Base-by-base conservation (phyloP, 1,284 basidiomycete species). In the Somion occarium region DNA sequence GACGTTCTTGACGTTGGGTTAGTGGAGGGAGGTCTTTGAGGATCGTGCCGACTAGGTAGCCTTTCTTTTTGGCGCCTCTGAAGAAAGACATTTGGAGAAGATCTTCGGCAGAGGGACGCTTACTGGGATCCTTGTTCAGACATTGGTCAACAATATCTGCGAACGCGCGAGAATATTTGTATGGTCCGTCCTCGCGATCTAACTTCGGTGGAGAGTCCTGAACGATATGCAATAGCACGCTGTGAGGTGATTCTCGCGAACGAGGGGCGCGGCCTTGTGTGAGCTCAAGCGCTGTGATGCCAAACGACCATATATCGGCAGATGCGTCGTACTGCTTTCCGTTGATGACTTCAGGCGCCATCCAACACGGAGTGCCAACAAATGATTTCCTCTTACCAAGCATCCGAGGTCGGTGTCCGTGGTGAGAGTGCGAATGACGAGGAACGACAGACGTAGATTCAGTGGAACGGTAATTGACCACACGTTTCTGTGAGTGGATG, bases 311-410 rank as follows among this genome's bases (percentile, higher is more conserved):
- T 54, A 95, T 92, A 62, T 94, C 92, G 41, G 91, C 90, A 59
- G 83, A 85, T 19, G 81, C 81, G 63, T 93, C 91, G 65, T 95
- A 95, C 56, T 84, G 82, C 57, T 80, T 83, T 49, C 91, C 85
- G 59, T 88, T 82, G 44, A 95, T 90, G 23, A 95, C 79, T 60
- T 95, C 92, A 2, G 93, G 93, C 0, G 93, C 91, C 92, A 95
- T 95, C 90, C 91, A 95, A 63, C 89, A 92, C 1, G 93, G 93
- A 80, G 93, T 95, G 46, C 93, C 93, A 18, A 95, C 93, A 63
- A 95, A 95, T 7, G 86, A 90, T 65, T 88, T 90, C 51, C 91
- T 78, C 60, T 88, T 90, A 37, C 80, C 82, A 18, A 82, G 72
- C 48, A 64, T 71, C 22, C 58, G 53, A 2, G 59, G 60, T 11